phyloP scores from a whole-genome alignment of 768 basidiomycete genomes.

The Rhodotorula sphaerocarpa region DNA sequence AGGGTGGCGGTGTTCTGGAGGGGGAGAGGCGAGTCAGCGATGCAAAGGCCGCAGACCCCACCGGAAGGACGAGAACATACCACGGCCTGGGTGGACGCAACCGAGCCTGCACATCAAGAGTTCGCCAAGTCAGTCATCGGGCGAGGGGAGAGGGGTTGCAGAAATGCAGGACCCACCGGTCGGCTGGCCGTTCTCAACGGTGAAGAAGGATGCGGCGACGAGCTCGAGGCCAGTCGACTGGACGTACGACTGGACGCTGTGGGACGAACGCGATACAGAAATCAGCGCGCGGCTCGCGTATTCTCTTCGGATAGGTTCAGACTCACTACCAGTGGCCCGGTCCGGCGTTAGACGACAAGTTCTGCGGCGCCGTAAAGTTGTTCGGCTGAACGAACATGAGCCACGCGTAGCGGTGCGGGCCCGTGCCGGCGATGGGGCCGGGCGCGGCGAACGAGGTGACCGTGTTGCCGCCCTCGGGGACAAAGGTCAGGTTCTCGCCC shows the following conservation, averaged over 20 bases:
- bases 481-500: conserved; percentile 14
- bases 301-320: neutral
- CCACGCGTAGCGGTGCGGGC: conserved; percentile 34
- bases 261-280: neutral
- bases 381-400: conserved; percentile 34
- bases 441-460: conserved; percentile 28
- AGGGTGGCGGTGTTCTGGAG: conserved; percentile 29
- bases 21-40: neutral
- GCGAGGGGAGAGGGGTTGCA: no score
- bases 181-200: conserved; percentile 20
- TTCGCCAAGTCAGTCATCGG: neutral
- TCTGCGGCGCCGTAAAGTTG: conserved; percentile 32
- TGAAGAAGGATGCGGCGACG: conserved; percentile 34
- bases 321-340: conserved; percentile 26
- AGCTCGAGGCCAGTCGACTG: conserved; percentile 21
- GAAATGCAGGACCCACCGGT: no score
- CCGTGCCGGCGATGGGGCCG: conserved; percentile 21
- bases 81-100: conserved; percentile 25
- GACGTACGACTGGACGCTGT: conserved; percentile 24
- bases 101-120: neutral
- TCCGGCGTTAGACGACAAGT: conserved; percentile 16
- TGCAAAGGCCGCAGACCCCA: neutral
- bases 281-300: no score
- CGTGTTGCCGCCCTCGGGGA: conserved; percentile 9
- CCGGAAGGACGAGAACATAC: neutral